phyloP scores from a whole-genome alignment of 2,329 filamentous ascomycete species.

The Paraconiothyrium brasiliense region DNA sequence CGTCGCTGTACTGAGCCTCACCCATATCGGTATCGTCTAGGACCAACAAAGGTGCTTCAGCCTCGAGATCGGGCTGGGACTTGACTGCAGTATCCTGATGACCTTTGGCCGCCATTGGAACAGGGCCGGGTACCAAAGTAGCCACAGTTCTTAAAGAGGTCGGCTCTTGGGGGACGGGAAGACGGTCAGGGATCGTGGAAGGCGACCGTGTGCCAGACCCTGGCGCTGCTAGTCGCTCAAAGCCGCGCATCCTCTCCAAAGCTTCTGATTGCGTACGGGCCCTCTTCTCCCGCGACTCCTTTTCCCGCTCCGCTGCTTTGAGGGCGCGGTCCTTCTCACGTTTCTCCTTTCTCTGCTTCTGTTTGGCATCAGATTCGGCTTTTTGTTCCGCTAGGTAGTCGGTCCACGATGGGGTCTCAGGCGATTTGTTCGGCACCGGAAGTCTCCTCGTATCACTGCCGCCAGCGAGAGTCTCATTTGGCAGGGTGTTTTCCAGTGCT shows the following conservation, averaged over 20 bases:
- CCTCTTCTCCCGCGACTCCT: background rate
- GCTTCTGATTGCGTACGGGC: background rate
- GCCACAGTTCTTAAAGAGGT: slow-evolving; percentile 42
- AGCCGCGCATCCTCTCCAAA: background rate
- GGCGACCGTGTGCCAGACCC: slow-evolving; percentile 43
- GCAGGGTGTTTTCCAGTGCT: background rate
- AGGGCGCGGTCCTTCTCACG: background rate
- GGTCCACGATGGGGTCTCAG: background rate
- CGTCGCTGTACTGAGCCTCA: slow-evolving; percentile 32
- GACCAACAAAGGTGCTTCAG: background rate
- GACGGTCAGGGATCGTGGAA: slow-evolving; percentile 44
- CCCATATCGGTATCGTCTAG: slow-evolving; percentile 17
- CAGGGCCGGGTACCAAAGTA: slow-evolving; percentile 24
- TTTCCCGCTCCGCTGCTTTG: background rate
- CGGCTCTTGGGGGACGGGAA: slow-evolving; percentile 32
- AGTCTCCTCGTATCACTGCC: background rate
- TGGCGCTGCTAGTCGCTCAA: background rate
- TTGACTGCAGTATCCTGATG: background rate
- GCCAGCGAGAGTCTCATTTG: slow-evolving; percentile 8
- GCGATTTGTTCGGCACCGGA: slow-evolving; percentile 12
- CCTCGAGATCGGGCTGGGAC: background rate
- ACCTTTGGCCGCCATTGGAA: background rate
- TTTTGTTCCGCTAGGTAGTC: background rate
- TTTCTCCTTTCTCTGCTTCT: background rate
- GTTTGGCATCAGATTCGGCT: background rate